These are phyloP conservation scores for Aspergillus phoenicis DNA, from an alignment of 2,329 filamentous ascomycete species.

Conservation along the genomic window DNA sequence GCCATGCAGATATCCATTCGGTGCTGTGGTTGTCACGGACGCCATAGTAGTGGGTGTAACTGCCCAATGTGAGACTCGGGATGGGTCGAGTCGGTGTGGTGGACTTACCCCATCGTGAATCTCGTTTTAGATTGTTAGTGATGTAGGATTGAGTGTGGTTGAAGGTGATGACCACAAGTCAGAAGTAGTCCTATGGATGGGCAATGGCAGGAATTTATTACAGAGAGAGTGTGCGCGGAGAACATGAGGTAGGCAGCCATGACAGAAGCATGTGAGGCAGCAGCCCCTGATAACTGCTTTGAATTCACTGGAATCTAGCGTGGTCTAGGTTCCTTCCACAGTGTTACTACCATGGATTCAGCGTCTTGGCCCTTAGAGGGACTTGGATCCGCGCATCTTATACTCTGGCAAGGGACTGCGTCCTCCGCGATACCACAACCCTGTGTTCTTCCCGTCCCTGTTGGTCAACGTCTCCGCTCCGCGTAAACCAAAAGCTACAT, in stretches of 20 bases:
- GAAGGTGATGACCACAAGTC: not conserved
- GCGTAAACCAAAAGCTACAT: not conserved
- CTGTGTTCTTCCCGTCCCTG: not conserved
- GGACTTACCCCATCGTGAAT: not conserved
- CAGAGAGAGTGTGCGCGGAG: not conserved
- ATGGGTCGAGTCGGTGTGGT: no score
- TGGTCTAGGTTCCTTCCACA: no score
- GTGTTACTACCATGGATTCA: no score
- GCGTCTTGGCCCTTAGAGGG: not conserved
- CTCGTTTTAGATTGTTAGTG: not conserved
- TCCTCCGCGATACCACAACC: not conserved
- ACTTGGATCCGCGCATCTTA: not conserved
- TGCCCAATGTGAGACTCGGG: not conserved
- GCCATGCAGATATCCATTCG: conserved; percentile 22
- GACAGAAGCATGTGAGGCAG: not conserved
- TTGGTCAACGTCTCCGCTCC: not conserved
- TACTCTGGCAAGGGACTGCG: not conserved
- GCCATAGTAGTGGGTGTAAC: conserved; percentile 24
- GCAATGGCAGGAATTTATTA: not conserved
- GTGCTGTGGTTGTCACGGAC: conserved; percentile 13
- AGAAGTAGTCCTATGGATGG: not conserved
- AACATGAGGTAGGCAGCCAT: not conserved
- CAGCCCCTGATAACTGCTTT: no score
- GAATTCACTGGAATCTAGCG: no score
- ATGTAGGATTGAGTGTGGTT: not conserved